A percentile compares a stretch with the other conserved stretches of the same genome.
These are phyloP conservation scores for Colletotrichum higginsianum DNA, from an alignment of 2,329 filamentous ascomycete species.

Conservation along the genomic window DNA sequence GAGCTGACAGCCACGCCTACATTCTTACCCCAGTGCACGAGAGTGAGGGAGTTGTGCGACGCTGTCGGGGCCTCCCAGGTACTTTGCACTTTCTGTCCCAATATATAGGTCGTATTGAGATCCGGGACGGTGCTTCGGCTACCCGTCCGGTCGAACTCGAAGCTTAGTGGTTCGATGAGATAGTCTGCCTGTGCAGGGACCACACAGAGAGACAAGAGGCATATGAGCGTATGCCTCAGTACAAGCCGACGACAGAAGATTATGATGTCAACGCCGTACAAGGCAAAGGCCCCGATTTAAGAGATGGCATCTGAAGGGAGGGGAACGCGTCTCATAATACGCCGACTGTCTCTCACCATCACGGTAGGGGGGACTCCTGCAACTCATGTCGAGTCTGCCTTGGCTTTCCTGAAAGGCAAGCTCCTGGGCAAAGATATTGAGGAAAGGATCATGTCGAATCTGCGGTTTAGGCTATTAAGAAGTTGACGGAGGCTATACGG, in stretches of 20 bases:
- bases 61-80: conserved; percentile 30
- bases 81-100: conserved; percentile 25
- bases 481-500: not conserved
- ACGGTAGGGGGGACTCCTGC: not conserved
- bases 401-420: not conserved
- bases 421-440: not conserved
- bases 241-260: conserved; percentile 62
- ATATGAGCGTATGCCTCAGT: conserved; percentile 51
- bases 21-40: conserved; percentile 33
- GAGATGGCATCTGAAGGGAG: not conserved
- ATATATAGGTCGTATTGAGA: conserved; percentile 23
- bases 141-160: conserved; percentile 26
- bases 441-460: conserved; percentile 1
- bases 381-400: conserved; percentile 35
- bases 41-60: conserved; percentile 25
- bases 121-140: conserved; percentile 13
- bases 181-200: conserved; percentile 12
- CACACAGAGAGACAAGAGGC: conserved; percentile 2
- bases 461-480: conserved; percentile 14
- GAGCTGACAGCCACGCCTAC: conserved; percentile 22
- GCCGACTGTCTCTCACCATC: not conserved
- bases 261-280: not conserved
- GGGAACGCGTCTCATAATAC: conserved; percentile 15
- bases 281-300: not conserved
- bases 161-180: conserved; percentile 35